Base-by-base conservation (phyloP, 768 basidiomycete species). In the Inosperma sp. region DNA sequence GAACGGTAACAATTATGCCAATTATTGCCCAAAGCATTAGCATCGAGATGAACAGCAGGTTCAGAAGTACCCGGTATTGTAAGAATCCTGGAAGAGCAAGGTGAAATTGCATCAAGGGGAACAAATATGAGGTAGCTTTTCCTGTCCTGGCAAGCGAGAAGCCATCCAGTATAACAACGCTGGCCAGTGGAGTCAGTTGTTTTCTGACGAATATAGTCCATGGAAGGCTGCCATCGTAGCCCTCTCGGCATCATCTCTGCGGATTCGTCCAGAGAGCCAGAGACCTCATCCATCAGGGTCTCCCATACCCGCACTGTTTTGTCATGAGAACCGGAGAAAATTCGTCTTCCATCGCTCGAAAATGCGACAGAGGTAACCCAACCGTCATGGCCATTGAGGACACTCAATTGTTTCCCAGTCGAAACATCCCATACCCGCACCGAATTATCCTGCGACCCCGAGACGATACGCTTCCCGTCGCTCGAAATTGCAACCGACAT, bases 311-410 rank as follows among this genome's bases (percentile, higher is more conserved):
- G n/a, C 14, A 60, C 43, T 2, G 56, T 58, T 12, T 22, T 10
- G 35, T 64, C 59, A 12, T 46, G 16, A 4, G 62, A 60, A 8
- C 59, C 54, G 2, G 63, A 64, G 17, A 47, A 39, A 30, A 65
- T 49, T 5, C 45, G 39, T 10, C 43, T 31, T 4, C 61, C 61
- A 53, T 63, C 58, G 2, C 44, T 41, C 2, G 60, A 62, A 40
- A 57, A 57, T 12, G 49, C 58, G 42, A 62, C 55, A 9, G 55
- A 59, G 9, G 12, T 40, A 16, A 64, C 59, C 7, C 27, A 37
- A 36, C 33, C 26, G 6, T 48, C 55, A 48, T 61, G 62, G 14
- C 49, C 54, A 36, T 48, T 17, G 9, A 59, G 23, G 14, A 29
- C 13, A 4, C 22, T 30, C 8, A 50, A 14, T 12, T 22, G 17